These are phyloP conservation scores for Mycena rosella DNA, from an alignment of 768 basidiomycete species.

Conservation along the genomic window DNA sequence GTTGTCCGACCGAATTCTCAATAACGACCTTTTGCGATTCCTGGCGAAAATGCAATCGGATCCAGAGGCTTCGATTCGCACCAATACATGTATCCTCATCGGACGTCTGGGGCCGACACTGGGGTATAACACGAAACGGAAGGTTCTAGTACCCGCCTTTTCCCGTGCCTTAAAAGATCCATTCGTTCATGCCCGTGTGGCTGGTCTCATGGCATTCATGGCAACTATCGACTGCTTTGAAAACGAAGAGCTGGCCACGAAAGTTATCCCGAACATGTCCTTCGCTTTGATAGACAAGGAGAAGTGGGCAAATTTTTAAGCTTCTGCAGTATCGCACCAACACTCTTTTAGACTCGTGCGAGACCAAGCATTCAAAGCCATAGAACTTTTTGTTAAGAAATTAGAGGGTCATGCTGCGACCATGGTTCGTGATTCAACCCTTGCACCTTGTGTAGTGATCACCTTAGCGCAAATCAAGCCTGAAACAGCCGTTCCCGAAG, in stretches of 20 bases:
- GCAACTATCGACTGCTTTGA: conserved; percentile 93
- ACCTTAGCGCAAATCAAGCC: conserved; percentile 43
- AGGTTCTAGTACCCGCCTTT: conserved; percentile 98
- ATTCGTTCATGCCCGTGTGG: conserved; percentile 94
- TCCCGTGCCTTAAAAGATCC: conserved; percentile 88
- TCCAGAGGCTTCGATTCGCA: conserved; percentile 93
- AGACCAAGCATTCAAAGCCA: conserved; percentile 95
- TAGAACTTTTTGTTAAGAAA: conserved; percentile 88
- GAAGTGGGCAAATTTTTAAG: conserved; percentile 68
- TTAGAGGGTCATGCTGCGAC: conserved; percentile 82
- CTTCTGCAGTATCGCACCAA: not conserved
- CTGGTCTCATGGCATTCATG: conserved; percentile 96
- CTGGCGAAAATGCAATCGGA: conserved; percentile 95
- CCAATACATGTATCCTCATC: conserved; percentile 96
- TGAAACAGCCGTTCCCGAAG: conserved; percentile 52
- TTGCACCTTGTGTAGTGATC: not conserved
- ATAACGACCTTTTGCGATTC: conserved; percentile 94
- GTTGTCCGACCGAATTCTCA: conserved; percentile 92
- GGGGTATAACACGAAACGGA: conserved; percentile 90
- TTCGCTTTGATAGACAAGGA: conserved; percentile 90
- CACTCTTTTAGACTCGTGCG: conserved; percentile 77
- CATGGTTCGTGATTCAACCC: conserved; percentile 70
- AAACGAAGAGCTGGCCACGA: conserved; percentile 86
- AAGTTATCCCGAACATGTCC: conserved; percentile 89
- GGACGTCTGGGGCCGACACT: conserved; percentile 90